These are phyloP conservation scores for Cladosporium sp. DNA, from an alignment of 2,329 filamentous ascomycete species.

Conservation along the genomic window DNA sequence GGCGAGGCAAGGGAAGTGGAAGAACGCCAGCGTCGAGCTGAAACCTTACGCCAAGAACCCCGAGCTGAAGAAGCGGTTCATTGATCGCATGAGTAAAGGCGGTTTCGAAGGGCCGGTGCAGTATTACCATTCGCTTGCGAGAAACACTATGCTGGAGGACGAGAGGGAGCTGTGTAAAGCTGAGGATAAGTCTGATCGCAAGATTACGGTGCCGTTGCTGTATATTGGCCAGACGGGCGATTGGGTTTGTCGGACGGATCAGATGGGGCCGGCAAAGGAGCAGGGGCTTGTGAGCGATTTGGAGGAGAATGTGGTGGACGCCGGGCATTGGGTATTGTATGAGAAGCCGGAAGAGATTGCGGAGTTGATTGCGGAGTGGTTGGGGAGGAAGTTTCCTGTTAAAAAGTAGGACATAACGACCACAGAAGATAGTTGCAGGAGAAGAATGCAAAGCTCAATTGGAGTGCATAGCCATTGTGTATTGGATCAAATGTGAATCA, in stretches of 20 bases:
- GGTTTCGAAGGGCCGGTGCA: conserved; percentile 35
- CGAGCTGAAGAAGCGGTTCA: conserved; percentile 30
- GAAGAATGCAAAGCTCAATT: too few relatives aligned
- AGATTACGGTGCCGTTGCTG: conserved; percentile 35
- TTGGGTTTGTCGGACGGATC: conserved; percentile 32
- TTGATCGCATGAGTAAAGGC: conserved; percentile 32
- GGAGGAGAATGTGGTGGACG: conserved; percentile 31
- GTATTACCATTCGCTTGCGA: conserved; percentile 34
- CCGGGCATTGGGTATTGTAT: conserved; percentile 34
- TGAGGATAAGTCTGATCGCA: conserved; percentile 25
- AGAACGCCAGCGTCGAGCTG: conserved; percentile 22
- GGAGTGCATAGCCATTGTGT: neutral
- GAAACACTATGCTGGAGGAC: conserved; percentile 28
- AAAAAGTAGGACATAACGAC: neutral
- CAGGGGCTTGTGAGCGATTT: conserved; percentile 30
- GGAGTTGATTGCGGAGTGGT: conserved; percentile 14
- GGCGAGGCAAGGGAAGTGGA: conserved; percentile 18
- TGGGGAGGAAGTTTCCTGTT: conserved; percentile 13
- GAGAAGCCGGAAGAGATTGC: conserved; percentile 33
- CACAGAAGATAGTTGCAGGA: too few relatives aligned
- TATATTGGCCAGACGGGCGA: conserved; percentile 34
- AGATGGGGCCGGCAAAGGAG: conserved; percentile 25
- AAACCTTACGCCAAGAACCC: conserved; percentile 32
- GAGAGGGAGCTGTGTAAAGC: conserved; percentile 22
- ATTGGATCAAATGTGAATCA: neutral